Conservation (phyloP, 2,329 filamentous ascomycete genomes). For the Scedosporium boydii region DNA sequence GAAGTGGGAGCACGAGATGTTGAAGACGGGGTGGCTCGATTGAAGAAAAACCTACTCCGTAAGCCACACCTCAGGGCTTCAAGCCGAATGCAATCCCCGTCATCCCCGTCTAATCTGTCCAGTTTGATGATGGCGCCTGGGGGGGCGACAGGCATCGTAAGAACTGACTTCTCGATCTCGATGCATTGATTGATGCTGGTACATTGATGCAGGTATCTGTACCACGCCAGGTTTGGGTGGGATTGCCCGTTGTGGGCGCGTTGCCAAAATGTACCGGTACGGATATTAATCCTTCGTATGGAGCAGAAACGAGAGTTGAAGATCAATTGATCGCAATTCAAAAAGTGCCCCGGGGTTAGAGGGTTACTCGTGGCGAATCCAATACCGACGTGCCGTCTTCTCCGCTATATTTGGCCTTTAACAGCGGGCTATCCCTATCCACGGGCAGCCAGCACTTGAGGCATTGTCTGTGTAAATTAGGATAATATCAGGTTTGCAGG, state of each 20-base stretch:
- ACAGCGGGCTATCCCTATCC: no score
- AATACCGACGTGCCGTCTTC: neutral
- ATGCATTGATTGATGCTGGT: neutral
- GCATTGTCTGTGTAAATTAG: neutral
- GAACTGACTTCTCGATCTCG: neutral
- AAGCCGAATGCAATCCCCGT: neutral
- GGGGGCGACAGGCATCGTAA: neutral
- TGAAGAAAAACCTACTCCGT: neutral
- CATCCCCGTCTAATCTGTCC: neutral
- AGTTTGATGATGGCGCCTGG: neutral
- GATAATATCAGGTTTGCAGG: neutral
- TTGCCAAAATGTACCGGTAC: neutral
- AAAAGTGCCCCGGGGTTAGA: neutral
- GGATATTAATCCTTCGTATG: neutral
- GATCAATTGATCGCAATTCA: neutral
- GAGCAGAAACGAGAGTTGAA: neutral
- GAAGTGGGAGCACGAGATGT: neutral
- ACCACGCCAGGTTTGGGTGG: neutral
- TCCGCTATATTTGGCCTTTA: neutral
- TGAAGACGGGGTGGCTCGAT: neutral
- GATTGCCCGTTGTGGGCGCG: neutral
- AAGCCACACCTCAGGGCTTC: neutral
- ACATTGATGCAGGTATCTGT: neutral
- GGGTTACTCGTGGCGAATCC: neutral
- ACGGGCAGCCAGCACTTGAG: no score